Base-by-base conservation (phyloP, 2,329 filamentous ascomycete species). In the Zasmidium cellare region DNA sequence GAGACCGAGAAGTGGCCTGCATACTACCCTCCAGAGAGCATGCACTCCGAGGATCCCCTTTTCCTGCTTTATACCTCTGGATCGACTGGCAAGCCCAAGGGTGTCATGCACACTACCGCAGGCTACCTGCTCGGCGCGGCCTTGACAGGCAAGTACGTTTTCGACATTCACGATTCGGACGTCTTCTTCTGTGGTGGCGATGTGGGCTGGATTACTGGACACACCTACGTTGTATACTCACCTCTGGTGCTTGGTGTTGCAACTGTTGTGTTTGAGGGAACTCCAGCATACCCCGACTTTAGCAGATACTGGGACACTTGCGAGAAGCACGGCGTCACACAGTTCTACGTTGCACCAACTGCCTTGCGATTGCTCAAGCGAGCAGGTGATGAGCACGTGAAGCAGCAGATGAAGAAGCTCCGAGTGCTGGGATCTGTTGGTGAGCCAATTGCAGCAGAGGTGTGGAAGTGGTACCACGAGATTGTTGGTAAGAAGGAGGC, bases 391-490 rank as follows among this genome's bases (percentile, higher is more conserved):
- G 85, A 97, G 72, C 91, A 94, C 73, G 91, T 97, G 69, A 90
- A 91, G 79, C 86, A 89, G 71, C 80, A 91, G 72, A 94, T 99
- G 90, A 88, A 90, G 78, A 85, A 91, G 69, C 84, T 99, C 62
- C 86, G 94, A 73, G 88, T 97, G 5, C 82, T 99, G 19, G 94
- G 93, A 59, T 96, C 93, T 18, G 94, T 99, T 58, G 94, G 94
- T 67, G 94, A 99, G 80, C 94, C 94, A 41, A 99, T 99, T 70
- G 93, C 94, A 18, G 91, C 93, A 20, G 94, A 99, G 76, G 90
- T 99, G 59, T 99, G 94, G 94, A 97, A 97, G 80, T 99, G 94
- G 94, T 99, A 97, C 79, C 93, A 92, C 74, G 92, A 97, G 76
- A 84, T 89, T 67, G 92, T 99, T 53, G 94, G 94, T 71, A 96